These are phyloP conservation scores for Aureobasidium mangrovei DNA, from an alignment of 2,329 filamentous ascomycete genomes.

Conservation along the genomic window DNA sequence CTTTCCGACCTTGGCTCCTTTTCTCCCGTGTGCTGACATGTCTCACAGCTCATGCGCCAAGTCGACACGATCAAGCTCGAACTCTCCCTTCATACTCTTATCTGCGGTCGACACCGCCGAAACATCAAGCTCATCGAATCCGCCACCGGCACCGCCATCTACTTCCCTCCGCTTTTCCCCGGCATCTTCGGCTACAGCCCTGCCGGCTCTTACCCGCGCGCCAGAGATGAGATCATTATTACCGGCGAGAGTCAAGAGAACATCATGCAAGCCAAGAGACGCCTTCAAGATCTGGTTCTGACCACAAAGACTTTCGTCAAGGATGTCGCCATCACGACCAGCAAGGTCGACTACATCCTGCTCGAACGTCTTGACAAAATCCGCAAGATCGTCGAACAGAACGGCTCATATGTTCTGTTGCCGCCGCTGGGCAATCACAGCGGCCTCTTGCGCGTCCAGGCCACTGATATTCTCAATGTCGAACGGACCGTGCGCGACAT, in stretches of 20 bases:
- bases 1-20: constrained; percentile 18
- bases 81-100: constrained; percentile 77
- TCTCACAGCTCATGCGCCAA: constrained; percentile 54
- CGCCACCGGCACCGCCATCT: constrained; percentile 89
- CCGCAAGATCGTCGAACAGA: constrained; percentile 93
- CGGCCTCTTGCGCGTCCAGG: constrained; percentile 80
- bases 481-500: constrained; percentile 92
- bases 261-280: constrained; percentile 82
- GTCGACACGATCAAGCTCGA: constrained; percentile 78
- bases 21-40: constrained; percentile 14
- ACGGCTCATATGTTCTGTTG: constrained; percentile 90
- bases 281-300: constrained; percentile 75
- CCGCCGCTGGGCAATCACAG: constrained; percentile 79
- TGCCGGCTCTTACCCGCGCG: constrained; percentile 63
- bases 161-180: constrained; percentile 92
- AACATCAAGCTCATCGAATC: constrained; percentile 98
- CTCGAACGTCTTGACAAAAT: constrained; percentile 90
- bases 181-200: constrained; percentile 86
- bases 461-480: constrained; percentile 84
- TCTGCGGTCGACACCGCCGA: constrained; percentile 88
- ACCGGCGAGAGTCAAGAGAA: constrained; percentile 79
- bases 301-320: constrained; percentile 73
- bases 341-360: constrained; percentile 91
- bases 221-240: constrained; percentile 87
- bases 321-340: constrained; percentile 78